A percentile compares a stretch with the other conserved stretches of the same genome.
Conservation (phyloP, 2,329 filamentous ascomycete species). For the Cadophora luteo-olivacea region DNA sequence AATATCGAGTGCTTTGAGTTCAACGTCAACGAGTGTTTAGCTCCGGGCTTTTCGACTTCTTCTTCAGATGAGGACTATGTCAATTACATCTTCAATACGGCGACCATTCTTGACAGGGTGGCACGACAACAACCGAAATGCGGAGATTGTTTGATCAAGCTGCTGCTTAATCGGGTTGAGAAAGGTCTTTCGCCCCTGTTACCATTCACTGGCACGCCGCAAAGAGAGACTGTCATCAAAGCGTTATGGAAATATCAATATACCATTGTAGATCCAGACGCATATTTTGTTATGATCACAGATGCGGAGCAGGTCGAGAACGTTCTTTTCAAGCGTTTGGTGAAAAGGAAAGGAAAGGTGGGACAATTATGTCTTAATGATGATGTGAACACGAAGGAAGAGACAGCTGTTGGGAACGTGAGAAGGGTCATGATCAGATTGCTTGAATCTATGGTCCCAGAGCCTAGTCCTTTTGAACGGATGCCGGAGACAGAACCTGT, state of each 20-base stretch:
- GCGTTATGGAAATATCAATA: constrained; percentile 52
- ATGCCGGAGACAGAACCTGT: too few species aligned
- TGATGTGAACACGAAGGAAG: constrained; percentile 49
- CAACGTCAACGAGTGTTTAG: constrained; percentile 50
- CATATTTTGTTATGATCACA: constrained; percentile 51
- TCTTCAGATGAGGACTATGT: constrained; percentile 45
- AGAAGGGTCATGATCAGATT: constrained; percentile 46
- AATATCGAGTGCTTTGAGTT: constrained; percentile 50
- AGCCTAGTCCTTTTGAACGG: constrained; percentile 28
- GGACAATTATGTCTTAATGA: constrained; percentile 52
- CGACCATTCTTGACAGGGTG: constrained; percentile 49
- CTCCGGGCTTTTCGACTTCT: constrained; percentile 49
- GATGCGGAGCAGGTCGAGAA: constrained; percentile 51
- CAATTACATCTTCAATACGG: constrained; percentile 49
- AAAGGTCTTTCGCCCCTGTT: constrained; percentile 49
- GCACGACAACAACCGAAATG: constrained; percentile 48
- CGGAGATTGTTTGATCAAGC: constrained; percentile 51
- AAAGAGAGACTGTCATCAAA: constrained; percentile 46
- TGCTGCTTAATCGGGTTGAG: constrained; percentile 46
- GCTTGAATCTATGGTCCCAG: constrained; percentile 44
- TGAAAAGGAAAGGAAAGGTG: constrained; percentile 44
- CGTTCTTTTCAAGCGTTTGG: constrained; percentile 47
- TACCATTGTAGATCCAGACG: constrained; percentile 49
- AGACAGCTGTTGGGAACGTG: constrained; percentile 45
- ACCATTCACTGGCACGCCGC: constrained; percentile 41